Evolutionary conservation across 2,329 filamentous ascomycete genomes (phyloP), one percentile per base, ranked within the genome.

Genomic region (Alternaria tenuissima): DNA sequence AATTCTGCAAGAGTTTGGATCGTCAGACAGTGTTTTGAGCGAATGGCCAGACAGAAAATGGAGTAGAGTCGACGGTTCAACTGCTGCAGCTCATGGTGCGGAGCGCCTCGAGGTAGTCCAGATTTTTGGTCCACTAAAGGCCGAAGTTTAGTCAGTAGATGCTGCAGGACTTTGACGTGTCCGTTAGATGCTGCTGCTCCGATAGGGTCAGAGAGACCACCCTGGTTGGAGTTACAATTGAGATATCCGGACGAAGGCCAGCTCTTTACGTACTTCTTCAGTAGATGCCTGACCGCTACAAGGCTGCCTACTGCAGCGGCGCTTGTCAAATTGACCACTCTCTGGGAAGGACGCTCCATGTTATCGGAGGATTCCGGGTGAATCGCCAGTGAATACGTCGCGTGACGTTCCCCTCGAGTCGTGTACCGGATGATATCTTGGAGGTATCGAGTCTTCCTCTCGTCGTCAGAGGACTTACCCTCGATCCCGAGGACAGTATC

Each of bases 321-420:
- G 5, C 11, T 14, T 14, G 32, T 14, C 14, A 36, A 12, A 36
- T 36, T 36, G 11, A 3, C 32, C 12, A 16, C 14, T 6, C 14
- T 5, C 14, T 36, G 12, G 3, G 32, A 36, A 36, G 32, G 4
- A 36, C 11, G 32, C 1, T 14, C 0, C 7, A 36, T 14, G 7
- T 16, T 0, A 36, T 36, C 12, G 2, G 9, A 7, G 28, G 32
- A 6, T 1, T 16, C 0, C 0, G 32, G 32, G 12, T 36, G 12
- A 14, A 36, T 14, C 14, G 14, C 32, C 32, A 14, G 32, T 6
- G 6, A 5, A 12, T 6, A 36, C 11, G 32, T 36, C 32, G 32
- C 32, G 14, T 5, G 12, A 0, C 6, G 1, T 6, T 36, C 12
- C 14, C 12, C 32, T 16, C 32, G 32, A 36, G 32, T 36, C 32